These are phyloP conservation scores for Thraustochytrium sp. DNA, from an alignment of 352 stramenopile genomes.

Conservation along the genomic window DNA sequence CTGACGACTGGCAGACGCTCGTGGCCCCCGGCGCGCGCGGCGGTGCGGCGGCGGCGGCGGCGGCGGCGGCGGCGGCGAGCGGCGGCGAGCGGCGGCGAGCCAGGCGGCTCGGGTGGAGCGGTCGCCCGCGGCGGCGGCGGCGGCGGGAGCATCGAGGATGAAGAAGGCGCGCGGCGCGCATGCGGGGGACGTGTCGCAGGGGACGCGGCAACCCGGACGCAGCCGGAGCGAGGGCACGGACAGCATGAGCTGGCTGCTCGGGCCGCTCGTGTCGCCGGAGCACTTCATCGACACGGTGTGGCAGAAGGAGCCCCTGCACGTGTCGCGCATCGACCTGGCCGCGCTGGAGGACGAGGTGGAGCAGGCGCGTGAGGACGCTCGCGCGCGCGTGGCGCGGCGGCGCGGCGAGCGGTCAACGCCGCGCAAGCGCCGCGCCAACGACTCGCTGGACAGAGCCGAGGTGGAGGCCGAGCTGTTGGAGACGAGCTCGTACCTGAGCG, in stretches of 20 bases:
- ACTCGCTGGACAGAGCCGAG: not conserved
- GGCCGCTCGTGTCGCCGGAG: not conserved
- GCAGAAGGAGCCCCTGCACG: constrained; percentile 32
- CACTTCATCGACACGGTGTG: constrained; percentile 28
- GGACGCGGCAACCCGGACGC: not conserved
- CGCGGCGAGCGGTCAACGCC: not conserved
- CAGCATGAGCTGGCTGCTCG: constrained; percentile 22
- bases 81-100: not conserved
- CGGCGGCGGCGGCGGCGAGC: too few species aligned
- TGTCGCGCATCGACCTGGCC: not conserved
- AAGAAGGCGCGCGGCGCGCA: not conserved
- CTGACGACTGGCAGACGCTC: too few species aligned
- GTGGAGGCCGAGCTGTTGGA: too few species aligned
- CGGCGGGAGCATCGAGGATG: not conserved
- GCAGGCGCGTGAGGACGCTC: not conserved
- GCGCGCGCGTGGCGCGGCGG: not conserved
- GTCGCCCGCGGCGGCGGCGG: not conserved
- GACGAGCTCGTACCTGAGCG: too few species aligned
- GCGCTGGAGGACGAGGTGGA: not conserved
- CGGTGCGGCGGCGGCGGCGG: too few species aligned
- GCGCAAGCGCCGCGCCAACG: not conserved
- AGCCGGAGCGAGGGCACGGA: constrained; percentile 7
- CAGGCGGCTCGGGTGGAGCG: not conserved
- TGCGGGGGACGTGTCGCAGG: not conserved
- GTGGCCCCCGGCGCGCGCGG: too few species aligned